phyloP scores from a whole-genome alignment of 2,329 filamentous ascomycete species.

The Pseudopyrenochaeta lycopersici region DNA sequence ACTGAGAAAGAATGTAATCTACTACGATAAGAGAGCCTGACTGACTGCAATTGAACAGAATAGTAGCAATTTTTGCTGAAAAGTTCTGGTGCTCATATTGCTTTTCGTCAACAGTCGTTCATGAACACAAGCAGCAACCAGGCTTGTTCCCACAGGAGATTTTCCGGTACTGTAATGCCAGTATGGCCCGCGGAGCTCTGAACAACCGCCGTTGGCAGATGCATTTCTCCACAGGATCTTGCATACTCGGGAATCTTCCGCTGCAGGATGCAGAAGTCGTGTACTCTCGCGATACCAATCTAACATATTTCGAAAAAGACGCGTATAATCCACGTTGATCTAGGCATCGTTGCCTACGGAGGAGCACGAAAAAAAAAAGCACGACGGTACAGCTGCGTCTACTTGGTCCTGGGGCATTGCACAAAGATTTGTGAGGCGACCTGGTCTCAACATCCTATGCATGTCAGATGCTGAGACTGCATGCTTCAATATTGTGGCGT shows the following conservation, averaged over 20 bases:
- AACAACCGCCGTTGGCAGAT: neutral
- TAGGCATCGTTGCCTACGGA: neutral
- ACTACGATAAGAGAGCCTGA: neutral
- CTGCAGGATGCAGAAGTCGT: neutral
- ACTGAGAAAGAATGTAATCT: neutral
- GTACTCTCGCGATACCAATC: neutral
- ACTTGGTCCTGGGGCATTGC: too few species aligned
- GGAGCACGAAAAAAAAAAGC: neutral
- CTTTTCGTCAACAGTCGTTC: neutral
- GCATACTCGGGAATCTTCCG: neutral
- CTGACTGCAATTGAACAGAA: neutral
- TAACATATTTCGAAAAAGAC: neutral
- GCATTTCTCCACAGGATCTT: too few species aligned
- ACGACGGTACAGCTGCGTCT: neutral
- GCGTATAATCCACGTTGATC: neutral
- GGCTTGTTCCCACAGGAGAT: neutral
- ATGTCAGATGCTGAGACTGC: slow-evolving; percentile 18
- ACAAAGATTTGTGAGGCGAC: neutral
- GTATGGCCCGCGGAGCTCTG: neutral
- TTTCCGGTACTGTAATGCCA: neutral
- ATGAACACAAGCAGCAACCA: neutral
- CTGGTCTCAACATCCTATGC: slow-evolving; percentile 9
- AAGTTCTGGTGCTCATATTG: neutral
- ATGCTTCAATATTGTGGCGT: slow-evolving; percentile 38
- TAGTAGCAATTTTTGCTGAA: neutral